phyloP scores from a whole-genome alignment of 768 basidiomycete species.

The Holtermannia corniformis region DNA sequence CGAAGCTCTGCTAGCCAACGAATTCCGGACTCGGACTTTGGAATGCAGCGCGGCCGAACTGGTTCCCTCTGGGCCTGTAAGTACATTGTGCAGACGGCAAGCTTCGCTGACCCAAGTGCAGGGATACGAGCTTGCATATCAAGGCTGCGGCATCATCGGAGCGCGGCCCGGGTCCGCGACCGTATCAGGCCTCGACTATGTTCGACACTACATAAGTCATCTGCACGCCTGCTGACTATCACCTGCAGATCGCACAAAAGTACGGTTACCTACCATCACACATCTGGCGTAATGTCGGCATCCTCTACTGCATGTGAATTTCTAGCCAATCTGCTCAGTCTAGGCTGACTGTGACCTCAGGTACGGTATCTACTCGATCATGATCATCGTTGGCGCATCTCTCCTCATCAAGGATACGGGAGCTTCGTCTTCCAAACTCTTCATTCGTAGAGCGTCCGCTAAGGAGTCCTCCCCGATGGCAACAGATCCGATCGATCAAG shows the following conservation, averaged over 20 bases:
- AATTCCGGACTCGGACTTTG: not conserved
- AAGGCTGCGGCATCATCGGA: not conserved
- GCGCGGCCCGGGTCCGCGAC: not conserved
- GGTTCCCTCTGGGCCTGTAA: conserved; percentile 2
- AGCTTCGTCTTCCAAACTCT: conserved; percentile 6
- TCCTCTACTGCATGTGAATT: not conserved
- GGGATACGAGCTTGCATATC: not conserved
- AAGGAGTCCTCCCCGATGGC: not conserved
- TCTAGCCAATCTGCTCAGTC: not conserved
- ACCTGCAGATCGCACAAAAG: not conserved
- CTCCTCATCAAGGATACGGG: conserved; percentile 13
- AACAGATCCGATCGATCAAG: no score
- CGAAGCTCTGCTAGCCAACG: conserved; percentile 3
- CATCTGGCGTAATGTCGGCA: not conserved
- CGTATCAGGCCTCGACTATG: not conserved
- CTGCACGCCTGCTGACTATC: no score
- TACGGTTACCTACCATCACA: not conserved
- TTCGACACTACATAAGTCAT: not conserved
- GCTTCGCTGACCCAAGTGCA: not conserved
- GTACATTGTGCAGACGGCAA: not conserved
- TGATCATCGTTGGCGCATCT: conserved; percentile 2
- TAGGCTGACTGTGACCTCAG: not conserved
- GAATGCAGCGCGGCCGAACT: not conserved
- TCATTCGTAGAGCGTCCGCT: not conserved
- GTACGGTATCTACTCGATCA: conserved; percentile 4